These are phyloP conservation scores for Vanilla planifolia DNA, from an alignment of 106 monocot genomes.

Conservation along the genomic window DNA sequence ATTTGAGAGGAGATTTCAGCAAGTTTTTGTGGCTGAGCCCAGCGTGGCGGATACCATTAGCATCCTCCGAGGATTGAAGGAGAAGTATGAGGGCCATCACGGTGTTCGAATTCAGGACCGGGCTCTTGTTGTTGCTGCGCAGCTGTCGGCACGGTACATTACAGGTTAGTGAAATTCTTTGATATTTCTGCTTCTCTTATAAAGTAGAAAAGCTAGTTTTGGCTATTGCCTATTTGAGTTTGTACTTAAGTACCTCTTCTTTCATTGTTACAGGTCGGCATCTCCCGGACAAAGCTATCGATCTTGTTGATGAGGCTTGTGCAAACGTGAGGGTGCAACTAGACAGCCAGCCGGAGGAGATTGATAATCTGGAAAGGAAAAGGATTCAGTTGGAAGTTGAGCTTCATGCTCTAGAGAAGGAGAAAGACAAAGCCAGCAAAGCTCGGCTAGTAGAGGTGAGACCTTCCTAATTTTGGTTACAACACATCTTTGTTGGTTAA, in stretches of 20 bases:
- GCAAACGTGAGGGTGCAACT: constrained; percentile 71
- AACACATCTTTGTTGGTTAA: background rate
- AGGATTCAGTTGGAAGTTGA: constrained; percentile 90
- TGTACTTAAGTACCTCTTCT: background rate
- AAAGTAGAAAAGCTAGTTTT: background rate
- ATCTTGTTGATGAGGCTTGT: constrained; percentile 94
- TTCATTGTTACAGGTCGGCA: constrained; percentile 47
- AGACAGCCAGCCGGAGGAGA: constrained; percentile 31
- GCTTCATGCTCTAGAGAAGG: constrained; percentile 88
- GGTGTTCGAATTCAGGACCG: constrained; percentile 60
- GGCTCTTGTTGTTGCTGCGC: constrained; percentile 62
- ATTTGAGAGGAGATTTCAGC: constrained; percentile 51
- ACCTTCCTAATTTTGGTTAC: no score
- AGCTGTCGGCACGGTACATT: constrained; percentile 51
- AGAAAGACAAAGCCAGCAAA: constrained; percentile 95
- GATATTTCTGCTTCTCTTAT: background rate
- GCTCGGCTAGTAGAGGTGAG: constrained; percentile 74
- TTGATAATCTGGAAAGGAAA: constrained; percentile 30
- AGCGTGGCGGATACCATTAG: constrained; percentile 44
- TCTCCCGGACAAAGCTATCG: constrained; percentile 94
- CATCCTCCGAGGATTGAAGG: constrained; percentile 59
- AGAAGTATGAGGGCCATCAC: constrained; percentile 64
- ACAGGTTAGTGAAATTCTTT: constrained; percentile 24
- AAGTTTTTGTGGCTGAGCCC: constrained; percentile 58
- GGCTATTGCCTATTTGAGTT: background rate